Percentiles rank a stretch among this genome's conserved stretches.
These are phyloP conservation scores for Podila verticillata DNA, from an alignment of 192 early-diverging fungal species.

Conservation along the genomic window DNA sequence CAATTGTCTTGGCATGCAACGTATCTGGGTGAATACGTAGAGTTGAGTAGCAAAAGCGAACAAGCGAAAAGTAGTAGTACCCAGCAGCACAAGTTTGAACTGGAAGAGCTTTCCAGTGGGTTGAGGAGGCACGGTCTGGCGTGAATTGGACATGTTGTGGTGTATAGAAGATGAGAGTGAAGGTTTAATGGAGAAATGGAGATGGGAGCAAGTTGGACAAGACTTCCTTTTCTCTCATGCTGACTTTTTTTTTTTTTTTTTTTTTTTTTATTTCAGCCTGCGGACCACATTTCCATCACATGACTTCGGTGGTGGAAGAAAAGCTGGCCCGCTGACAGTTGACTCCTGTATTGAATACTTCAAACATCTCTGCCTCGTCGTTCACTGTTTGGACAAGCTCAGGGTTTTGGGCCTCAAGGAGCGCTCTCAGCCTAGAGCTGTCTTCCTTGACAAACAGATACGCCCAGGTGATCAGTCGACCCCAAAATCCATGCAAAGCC, in stretches of 20 bases:
- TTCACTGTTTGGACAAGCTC: slow-evolving; percentile 27
- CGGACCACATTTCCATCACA: not conserved
- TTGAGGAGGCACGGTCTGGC: slow-evolving; percentile 26
- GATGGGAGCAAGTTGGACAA: too few relatives aligned
- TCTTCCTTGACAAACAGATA: slow-evolving; percentile 35
- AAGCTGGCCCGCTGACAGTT: slow-evolving; percentile 19
- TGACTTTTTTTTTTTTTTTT: too few relatives aligned
- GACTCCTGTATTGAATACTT: slow-evolving; percentile 39
- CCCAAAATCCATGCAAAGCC: slow-evolving; percentile 45
- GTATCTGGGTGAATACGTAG: too few relatives aligned
- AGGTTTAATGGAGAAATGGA: too few relatives aligned
- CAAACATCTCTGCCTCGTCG: slow-evolving; percentile 52
- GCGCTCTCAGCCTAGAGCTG: slow-evolving; percentile 3
- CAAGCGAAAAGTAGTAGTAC: slow-evolving; percentile 53
- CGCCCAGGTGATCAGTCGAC: slow-evolving; percentile 41
- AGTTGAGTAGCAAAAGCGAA: not conserved
- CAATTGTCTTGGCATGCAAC: not conserved
- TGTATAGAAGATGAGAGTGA: too few relatives aligned
- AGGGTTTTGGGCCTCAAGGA: slow-evolving; percentile 9
- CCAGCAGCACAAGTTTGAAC: slow-evolving; percentile 96
- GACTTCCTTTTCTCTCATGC: too few relatives aligned
- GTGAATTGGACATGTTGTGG: slow-evolving; percentile 36
- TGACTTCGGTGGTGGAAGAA: not conserved
- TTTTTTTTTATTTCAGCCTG: too few relatives aligned
- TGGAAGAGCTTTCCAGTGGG: slow-evolving; percentile 77